Evolutionary conservation across 345 rosid species (phyloP).

Genomic region (Kernera saxatilis): DNA sequence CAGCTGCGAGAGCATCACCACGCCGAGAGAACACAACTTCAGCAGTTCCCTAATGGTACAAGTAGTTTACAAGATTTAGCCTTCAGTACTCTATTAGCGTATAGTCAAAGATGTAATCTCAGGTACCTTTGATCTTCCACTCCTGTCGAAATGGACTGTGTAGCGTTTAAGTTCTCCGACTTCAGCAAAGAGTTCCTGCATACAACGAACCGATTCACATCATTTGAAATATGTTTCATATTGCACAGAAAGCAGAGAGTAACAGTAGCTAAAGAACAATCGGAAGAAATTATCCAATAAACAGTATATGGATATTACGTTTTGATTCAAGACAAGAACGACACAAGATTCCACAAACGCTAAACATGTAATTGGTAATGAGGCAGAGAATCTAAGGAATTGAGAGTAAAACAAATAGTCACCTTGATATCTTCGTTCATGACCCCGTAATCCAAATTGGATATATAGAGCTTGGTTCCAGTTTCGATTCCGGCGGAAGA

Average conservation of each 20-base stretch:
- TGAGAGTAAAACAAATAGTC: neutral
- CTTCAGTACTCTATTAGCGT: neutral
- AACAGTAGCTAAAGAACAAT: neutral
- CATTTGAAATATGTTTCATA: neutral
- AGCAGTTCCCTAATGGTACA: slow-evolving; percentile 78
- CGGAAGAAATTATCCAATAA: neutral
- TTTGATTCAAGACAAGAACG: neutral
- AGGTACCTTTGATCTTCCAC: slow-evolving; percentile 96
- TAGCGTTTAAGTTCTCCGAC: slow-evolving; percentile 91
- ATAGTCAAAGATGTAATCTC: slow-evolving; percentile 23
- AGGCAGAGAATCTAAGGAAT: neutral
- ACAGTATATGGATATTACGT: neutral
- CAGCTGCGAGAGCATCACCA: slow-evolving; percentile 75
- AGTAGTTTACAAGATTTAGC: slow-evolving; percentile 11
- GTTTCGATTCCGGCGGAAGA: slow-evolving; percentile 74
- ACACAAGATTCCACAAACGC: neutral
- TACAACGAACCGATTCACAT: neutral
- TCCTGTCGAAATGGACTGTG: slow-evolving; percentile 77
- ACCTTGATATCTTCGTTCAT: slow-evolving; percentile 97
- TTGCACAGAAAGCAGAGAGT: neutral
- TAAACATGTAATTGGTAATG: neutral
- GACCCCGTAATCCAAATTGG: slow-evolving; percentile 90
- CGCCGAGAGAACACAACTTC: slow-evolving; percentile 79
- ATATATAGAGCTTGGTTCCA: slow-evolving; percentile 90
- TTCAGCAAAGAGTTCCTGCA: slow-evolving; percentile 81